Conservation (phyloP, 2,329 filamentous ascomycete genomes). For the Xenoacremonium recifei region DNA sequence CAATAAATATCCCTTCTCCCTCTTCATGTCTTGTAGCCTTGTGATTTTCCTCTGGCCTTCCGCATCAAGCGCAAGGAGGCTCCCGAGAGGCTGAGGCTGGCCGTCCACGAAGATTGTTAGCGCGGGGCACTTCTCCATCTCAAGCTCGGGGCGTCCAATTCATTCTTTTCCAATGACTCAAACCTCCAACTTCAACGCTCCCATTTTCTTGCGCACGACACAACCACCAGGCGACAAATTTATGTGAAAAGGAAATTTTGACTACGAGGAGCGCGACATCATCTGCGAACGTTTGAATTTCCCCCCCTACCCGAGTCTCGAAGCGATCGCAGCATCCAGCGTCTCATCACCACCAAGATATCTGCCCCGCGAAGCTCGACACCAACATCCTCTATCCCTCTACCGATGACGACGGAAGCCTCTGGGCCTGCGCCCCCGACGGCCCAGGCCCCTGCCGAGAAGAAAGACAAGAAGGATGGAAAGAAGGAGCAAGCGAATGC, state of each 20-base stretch:
- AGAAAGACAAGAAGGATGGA: constrained; percentile 18
- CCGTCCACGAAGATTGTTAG: constrained; percentile 22
- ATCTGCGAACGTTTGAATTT: too few species aligned
- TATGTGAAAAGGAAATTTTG: too few species aligned
- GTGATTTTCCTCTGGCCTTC: too few species aligned
- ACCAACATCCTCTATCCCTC: constrained; percentile 3
- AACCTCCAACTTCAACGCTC: constrained; percentile 10
- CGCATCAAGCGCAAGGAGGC: too few species aligned
- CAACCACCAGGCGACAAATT: too few species aligned
- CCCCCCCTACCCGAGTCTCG: too few species aligned
- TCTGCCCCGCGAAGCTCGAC: constrained; percentile 4
- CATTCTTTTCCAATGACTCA: constrained; percentile 35
- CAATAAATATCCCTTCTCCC: too few species aligned
- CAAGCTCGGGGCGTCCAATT: constrained; percentile 17
- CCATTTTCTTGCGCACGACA: too few species aligned
- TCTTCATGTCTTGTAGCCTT: too few species aligned
- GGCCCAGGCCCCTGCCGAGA: constrained; percentile 21
- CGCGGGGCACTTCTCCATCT: constrained; percentile 32
- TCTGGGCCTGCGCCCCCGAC: constrained; percentile 27
- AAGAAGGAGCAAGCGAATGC: constrained; percentile 19
- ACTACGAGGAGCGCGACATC: too few species aligned
- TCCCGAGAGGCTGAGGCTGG: constrained; percentile 7
- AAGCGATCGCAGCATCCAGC: constrained; percentile 4
- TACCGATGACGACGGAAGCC: constrained; percentile 32
- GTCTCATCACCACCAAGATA: constrained; percentile 10